Conservation (phyloP, 2,329 filamentous ascomycete genomes). For the Penicillium sp. region DNA sequence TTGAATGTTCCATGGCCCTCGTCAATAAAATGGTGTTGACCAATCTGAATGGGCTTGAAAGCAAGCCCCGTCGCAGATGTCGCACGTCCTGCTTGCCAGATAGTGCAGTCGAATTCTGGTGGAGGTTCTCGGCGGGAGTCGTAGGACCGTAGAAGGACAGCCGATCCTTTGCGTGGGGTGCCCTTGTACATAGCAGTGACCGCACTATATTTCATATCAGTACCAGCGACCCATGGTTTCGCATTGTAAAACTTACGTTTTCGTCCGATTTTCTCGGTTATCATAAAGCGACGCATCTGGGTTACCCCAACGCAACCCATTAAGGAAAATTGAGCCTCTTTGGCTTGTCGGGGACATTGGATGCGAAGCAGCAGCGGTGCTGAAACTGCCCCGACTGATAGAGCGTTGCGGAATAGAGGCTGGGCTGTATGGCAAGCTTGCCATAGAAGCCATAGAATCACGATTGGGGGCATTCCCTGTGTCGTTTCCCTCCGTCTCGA, state of each 20-base stretch:
- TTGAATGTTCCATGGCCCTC: slow-evolving; percentile 92
- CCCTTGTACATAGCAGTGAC: slow-evolving; percentile 90
- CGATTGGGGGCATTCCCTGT: slow-evolving; percentile 41
- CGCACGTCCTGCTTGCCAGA: slow-evolving; percentile 96
- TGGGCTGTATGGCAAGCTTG: slow-evolving; percentile 48
- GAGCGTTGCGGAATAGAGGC: slow-evolving; percentile 55
- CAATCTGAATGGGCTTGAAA: slow-evolving; percentile 93
- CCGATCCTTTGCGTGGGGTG: slow-evolving; percentile 63
- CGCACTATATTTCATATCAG: slow-evolving; percentile 55
- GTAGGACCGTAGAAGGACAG: slow-evolving; percentile 83
- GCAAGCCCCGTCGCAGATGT: slow-evolving; percentile 87
- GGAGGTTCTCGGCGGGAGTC: slow-evolving; percentile 89
- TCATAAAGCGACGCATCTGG: slow-evolving; percentile 88
- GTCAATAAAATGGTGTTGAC: slow-evolving; percentile 90
- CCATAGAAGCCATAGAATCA: slow-evolving; percentile 49
- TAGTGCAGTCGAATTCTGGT: slow-evolving; percentile 88
- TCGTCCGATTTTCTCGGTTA: slow-evolving; percentile 76
- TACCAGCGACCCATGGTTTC: slow-evolving; percentile 8
- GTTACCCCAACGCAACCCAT: slow-evolving; percentile 65
- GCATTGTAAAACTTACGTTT: slow-evolving; percentile 61
- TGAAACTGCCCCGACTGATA: slow-evolving; percentile 74
- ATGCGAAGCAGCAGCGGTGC: slow-evolving; percentile 70
- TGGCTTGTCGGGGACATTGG: slow-evolving; percentile 57
- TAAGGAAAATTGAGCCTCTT: slow-evolving; percentile 49
- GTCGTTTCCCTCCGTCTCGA: slow-evolving; percentile 81